Base-by-base conservation (phyloP, 192 early-diverging fungal species). In the Linnemannia zychae region DNA sequence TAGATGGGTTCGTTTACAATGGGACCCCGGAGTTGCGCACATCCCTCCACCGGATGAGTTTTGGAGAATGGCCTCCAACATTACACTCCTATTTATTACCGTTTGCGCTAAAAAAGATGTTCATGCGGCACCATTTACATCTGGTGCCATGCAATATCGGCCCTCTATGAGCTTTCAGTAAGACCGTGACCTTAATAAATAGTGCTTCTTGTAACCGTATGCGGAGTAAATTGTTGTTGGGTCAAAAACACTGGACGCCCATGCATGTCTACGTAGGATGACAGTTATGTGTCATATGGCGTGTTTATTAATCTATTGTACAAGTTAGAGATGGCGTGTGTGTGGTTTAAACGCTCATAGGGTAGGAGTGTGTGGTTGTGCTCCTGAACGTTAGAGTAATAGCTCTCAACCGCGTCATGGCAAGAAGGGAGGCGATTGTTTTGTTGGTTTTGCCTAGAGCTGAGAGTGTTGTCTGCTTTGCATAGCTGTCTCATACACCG, bases 401-500 rank as follows among this genome's bases (percentile, higher is more conserved):
- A 44, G 9, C 40, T 44, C 4, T 44, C 9, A 9, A 44, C 40
- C 9, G 28, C 57, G 3, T 15, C 1, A 31, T 33, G 24, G 2
- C 12, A 15, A 1, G 57, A 63, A n/a, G 28, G 24, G 57, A 15
- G 28, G 4, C 9, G 40, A 6, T 44, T 44, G 3, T 44, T 44
- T 44, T 44, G 40, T 44, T 3, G 40, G 40, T 44, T 3, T 44
- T 9, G 3, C 9, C 40, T 44, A 3, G 9, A 44, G 40, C 3
- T 15, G 57, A 57, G 0, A 40, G 67, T 4, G 16, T n/a, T 12
- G 57, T 31, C 24, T 28, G 57, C 57, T 9, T 11, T 28, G 57
- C 57, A 2, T 11, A 48, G 4, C 38, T 20, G 12, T 28, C 7
- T 74, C 71, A 84, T 69, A 84, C 82, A 0, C 83, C 83, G 1